phyloP scores from a whole-genome alignment of 2,329 filamentous ascomycete genomes.

The Colletotrichum plurivorum region DNA sequence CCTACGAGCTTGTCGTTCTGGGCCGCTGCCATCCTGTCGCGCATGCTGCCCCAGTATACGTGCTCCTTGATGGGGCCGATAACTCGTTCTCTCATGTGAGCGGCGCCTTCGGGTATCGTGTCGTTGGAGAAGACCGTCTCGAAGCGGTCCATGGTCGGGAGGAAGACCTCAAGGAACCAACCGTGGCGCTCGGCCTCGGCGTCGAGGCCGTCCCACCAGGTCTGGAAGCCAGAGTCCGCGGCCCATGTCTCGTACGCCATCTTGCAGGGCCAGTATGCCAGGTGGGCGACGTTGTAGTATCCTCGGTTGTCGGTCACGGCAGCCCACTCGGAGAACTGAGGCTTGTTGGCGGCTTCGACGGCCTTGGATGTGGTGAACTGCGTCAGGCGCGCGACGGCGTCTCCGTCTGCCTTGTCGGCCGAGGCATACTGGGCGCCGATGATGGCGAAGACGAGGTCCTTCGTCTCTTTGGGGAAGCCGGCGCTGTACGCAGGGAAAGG shows the following conservation, averaged over 20 bases:
- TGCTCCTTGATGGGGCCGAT: slow-evolving; percentile 57
- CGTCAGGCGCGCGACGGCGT: slow-evolving; percentile 24
- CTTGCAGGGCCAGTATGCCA: slow-evolving; percentile 56
- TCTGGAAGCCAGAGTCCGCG: slow-evolving; percentile 50
- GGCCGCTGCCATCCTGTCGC: slow-evolving; percentile 56
- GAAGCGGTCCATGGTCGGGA: slow-evolving; percentile 57
- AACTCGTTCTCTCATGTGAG: slow-evolving; percentile 54
- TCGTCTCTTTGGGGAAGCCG: slow-evolving; percentile 37
- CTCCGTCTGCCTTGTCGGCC: slow-evolving; percentile 2
- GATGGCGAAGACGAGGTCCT: slow-evolving; percentile 40
- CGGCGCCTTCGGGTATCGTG: slow-evolving; percentile 55
- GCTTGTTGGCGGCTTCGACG: slow-evolving; percentile 5
- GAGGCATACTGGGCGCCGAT: slow-evolving; percentile 39
- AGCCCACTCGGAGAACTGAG: slow-evolving; percentile 38
- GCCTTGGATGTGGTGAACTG: slow-evolving; percentile 31
- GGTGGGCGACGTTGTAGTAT: slow-evolving; percentile 43
- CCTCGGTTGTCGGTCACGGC: slow-evolving; percentile 38
- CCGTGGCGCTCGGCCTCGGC: slow-evolving; percentile 47
- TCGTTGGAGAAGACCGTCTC: slow-evolving; percentile 58
- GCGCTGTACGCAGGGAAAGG: slow-evolving; percentile 40
- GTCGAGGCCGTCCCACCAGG: slow-evolving; percentile 54
- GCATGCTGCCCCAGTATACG: slow-evolving; percentile 62
- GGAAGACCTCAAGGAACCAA: slow-evolving; percentile 60
- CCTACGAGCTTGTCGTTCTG: slow-evolving; percentile 54
- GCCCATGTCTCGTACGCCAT: slow-evolving; percentile 50